Evolutionary conservation across 805 yeast species (phyloP).

Genomic region (Ogataea polymorpha): DNA sequence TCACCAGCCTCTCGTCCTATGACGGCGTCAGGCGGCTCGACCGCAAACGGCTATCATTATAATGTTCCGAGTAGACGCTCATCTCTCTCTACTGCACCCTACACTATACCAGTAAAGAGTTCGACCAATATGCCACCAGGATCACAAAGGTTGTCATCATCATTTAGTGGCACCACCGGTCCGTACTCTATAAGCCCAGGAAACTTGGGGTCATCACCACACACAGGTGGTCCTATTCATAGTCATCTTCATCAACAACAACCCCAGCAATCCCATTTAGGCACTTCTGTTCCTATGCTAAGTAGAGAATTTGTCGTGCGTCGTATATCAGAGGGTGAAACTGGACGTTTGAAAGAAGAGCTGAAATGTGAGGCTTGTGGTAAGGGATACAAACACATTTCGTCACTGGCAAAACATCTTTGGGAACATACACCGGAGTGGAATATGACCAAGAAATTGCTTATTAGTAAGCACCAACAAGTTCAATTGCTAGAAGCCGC

Average conservation of each 20-base stretch:
- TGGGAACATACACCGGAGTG: conserved; percentile 97
- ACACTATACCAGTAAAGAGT: conserved; percentile 33
- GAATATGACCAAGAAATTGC: conserved; percentile 78
- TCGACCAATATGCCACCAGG: conserved; percentile 2
- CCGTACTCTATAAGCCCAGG: conserved; percentile 14
- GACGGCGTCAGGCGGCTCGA: conserved; percentile 1
- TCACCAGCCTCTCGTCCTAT: background rate
- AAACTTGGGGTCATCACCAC: conserved; percentile 12
- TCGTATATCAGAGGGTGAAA: conserved; percentile 81
- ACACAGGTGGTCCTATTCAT: conserved; percentile 27
- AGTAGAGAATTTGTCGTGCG: conserved; percentile 74
- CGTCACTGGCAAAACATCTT: conserved; percentile 81
- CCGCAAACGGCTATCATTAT: conserved; percentile 13
- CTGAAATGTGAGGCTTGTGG: conserved; percentile 89
- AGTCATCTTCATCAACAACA: conserved; percentile 19
- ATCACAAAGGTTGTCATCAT: conserved; percentile 12
- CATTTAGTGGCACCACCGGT: conserved; percentile 8
- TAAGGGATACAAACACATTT: conserved; percentile 84
- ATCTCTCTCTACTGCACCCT: conserved; percentile 37
- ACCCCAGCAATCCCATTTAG: conserved; percentile 27
- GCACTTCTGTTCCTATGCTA: conserved; percentile 33
- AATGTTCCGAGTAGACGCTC: conserved; percentile 33
- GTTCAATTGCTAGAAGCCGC: conserved; percentile 81
- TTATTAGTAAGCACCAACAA: conserved; percentile 85
- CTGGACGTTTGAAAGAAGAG: conserved; percentile 80